Percentiles rank a stretch among this genome's conserved stretches.
Conservation (phyloP, 495 filamentous ascomycete genomes). For the Penicillium simplicissimum region DNA sequence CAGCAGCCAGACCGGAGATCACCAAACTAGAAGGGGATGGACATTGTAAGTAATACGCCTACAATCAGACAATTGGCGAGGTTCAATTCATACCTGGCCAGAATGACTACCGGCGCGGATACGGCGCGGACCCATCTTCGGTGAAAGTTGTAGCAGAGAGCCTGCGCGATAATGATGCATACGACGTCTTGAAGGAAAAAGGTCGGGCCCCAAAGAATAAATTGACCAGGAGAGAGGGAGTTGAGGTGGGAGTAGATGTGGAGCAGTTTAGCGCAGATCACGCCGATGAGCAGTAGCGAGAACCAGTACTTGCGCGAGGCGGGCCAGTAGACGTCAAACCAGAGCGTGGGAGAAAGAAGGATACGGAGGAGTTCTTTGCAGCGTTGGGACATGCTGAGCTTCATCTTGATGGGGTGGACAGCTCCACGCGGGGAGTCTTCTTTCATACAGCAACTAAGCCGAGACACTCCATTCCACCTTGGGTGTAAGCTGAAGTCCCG, state of each 20-base stretch:
- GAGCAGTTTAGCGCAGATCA: conserved; percentile 38
- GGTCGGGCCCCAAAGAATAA: conserved; percentile 42
- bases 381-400: conserved; percentile 2
- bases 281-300: conserved; percentile 34
- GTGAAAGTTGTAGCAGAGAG: conserved; percentile 26
- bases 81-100: conserved; percentile 25
- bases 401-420: conserved; percentile 8
- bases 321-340: conserved; percentile 37
- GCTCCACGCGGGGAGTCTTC: conserved; percentile 2
- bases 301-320: conserved; percentile 40
- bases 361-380: conserved; percentile 9
- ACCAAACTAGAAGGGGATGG: conserved; percentile 15
- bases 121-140: conserved; percentile 27
- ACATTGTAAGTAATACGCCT: neutral
- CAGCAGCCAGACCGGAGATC: conserved; percentile 27
- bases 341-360: conserved; percentile 23
- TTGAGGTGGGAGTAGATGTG: conserved; percentile 42
- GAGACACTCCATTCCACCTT: conserved; percentile 4
- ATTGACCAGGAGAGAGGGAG: conserved; percentile 32
- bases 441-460: neutral
- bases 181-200: conserved; percentile 43
- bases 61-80: too few species aligned
- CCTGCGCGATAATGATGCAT: conserved; percentile 29
- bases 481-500: neutral
- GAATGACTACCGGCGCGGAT: conserved; percentile 24